Conservation (phyloP, 75 land plant genomes). For the Cupressus sempervirens region DNA sequence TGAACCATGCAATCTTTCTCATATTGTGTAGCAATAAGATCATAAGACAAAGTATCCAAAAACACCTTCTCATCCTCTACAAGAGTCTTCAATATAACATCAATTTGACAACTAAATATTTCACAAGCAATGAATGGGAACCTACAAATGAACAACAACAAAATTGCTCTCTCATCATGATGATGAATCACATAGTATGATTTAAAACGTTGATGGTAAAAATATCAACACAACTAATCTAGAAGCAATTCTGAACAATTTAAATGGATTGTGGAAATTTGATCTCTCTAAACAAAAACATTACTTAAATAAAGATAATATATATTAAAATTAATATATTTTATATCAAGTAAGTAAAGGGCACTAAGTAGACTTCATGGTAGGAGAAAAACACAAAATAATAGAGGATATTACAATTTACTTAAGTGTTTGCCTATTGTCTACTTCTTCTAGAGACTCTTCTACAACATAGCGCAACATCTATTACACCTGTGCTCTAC, state of each 20-base stretch:
- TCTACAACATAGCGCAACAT: constrained; percentile 72
- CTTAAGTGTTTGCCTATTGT: constrained; percentile 77
- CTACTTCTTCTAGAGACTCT: constrained; percentile 83
- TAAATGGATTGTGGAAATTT: too few species aligned
- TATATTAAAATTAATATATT: background rate
- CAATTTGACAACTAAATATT: too few species aligned
- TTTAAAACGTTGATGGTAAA: too few species aligned
- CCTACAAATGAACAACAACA: too few species aligned
- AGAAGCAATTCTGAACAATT: too few species aligned
- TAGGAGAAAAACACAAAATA: background rate
- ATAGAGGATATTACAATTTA: constrained; percentile 17
- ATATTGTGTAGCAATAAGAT: background rate
- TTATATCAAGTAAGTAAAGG: background rate
- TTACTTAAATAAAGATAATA: constrained; percentile 16
- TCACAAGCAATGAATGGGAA: too few species aligned
- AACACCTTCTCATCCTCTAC: too few species aligned
- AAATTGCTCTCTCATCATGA: too few species aligned
- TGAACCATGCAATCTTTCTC: background rate
- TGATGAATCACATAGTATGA: too few species aligned
- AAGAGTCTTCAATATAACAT: too few species aligned
- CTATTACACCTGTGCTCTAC: constrained; percentile 76
- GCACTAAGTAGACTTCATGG: background rate
- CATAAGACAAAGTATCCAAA: background rate
- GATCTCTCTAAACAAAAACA: too few species aligned
- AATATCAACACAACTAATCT: too few species aligned